phyloP scores from a whole-genome alignment of 176 grass and related monocot species.

The Alopecurus myosuroides region DNA sequence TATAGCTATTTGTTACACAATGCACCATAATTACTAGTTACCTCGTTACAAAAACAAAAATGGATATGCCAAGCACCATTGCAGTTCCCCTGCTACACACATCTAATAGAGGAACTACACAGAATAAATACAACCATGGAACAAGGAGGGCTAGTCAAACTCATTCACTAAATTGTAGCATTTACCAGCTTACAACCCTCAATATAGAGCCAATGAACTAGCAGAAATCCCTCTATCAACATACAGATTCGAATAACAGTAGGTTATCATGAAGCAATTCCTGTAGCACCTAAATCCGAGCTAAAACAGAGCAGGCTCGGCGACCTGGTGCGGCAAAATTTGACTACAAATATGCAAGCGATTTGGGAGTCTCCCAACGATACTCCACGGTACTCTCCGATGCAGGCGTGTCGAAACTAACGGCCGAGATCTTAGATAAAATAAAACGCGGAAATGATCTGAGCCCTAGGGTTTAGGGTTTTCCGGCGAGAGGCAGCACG shows the following conservation, averaged over 20 bases:
- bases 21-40: not conserved
- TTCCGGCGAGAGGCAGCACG: not conserved
- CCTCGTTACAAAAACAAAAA: not conserved
- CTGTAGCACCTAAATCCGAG: not conserved
- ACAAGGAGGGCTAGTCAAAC: not conserved
- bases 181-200: not conserved
- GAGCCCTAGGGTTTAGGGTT: conserved; percentile 17
- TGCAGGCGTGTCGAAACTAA: not conserved
- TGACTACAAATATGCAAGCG: too few species aligned
- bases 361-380: not conserved
- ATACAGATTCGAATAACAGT: not conserved
- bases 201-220: not conserved
- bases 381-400: not conserved
- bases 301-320: not conserved
- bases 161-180: not conserved
- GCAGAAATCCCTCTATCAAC: not conserved
- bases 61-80: not conserved
- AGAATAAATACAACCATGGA: not conserved
- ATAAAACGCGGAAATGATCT: not conserved
- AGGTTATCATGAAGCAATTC: not conserved
- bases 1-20: not conserved
- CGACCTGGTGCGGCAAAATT: not conserved
- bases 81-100: not conserved
- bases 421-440: not conserved
- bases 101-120: not conserved